Base-by-base conservation (phyloP, 169 alveolate genomes). In the Fabrea salina region DNA sequence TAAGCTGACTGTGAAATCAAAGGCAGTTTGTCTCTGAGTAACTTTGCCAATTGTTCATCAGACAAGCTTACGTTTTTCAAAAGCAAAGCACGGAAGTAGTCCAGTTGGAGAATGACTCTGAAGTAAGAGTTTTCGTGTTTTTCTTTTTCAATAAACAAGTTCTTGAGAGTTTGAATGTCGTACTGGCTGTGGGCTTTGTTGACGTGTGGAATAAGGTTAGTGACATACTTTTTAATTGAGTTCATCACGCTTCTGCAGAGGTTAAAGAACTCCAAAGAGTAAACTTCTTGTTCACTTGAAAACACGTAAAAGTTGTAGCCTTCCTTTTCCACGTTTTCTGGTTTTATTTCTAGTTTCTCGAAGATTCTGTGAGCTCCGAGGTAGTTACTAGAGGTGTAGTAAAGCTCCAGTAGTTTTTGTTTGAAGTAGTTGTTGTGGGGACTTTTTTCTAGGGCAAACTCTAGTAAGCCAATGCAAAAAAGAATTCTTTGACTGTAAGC, bases 121-220 rank as follows among this genome's bases (percentile, higher is more conserved):
- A 1, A 68, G 16, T 19, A 68, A 11, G 64, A 43, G 57, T 68
- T 68, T 19, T 27, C 66, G 11, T 16, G 7, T 39, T 3, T 16
- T 2, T 11, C 25, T 3, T 43, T 47, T 40, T 68, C 25, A n/a
- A n/a, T 43, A 30, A n/a, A 68, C 7, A 68, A n/a, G 25, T 33
- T 11, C 35, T 68, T 68, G 22, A 68, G 40, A 43, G n/a, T 43
- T 68, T 68, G 64, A 1, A 68, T 68, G 32, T 25, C n/a, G 11
- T 68, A 33, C 64, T 68, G 22, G 16, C 39, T 19, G 4, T 68
- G 44, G 1, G 78, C 78, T 68, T 30, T 13, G 11, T 16, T 11
- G 11, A 68, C n/a, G n/a, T 43, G 11, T 44, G 78, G 78, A 2
- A 68, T 11, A 1, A 68, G 16, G 1, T 68, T 43, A 22, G 8